A percentile compares a stretch with the other conserved stretches of the same genome.
Conservation (phyloP, 306 rosid species). For the Quercus parvula region DNA sequence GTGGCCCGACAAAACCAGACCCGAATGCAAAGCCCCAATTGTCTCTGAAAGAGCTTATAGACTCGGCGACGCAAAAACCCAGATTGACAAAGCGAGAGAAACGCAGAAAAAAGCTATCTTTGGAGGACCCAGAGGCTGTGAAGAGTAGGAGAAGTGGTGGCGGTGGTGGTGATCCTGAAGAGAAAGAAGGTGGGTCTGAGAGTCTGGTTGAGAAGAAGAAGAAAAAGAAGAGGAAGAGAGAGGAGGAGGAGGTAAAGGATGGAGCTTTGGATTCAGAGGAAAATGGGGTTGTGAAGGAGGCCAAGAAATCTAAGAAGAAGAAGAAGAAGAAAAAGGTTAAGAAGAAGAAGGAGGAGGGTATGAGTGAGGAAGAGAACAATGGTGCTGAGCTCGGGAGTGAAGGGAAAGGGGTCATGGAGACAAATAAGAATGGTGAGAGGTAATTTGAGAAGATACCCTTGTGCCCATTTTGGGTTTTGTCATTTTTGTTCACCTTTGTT, state of each 20-base stretch:
- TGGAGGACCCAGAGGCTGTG: constrained; percentile 16
- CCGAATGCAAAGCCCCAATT: not conserved
- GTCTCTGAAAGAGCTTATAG: constrained; percentile 47
- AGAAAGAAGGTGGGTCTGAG: constrained; percentile 27
- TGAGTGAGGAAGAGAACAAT: constrained; percentile 17
- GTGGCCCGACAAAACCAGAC: constrained; percentile 23
- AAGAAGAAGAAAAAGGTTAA: constrained; percentile 23
- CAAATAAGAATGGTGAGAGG: constrained; percentile 40
- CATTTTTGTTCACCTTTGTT: not conserved
- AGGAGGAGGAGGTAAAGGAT: constrained; percentile 10
- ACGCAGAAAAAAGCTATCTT: constrained; percentile 45
- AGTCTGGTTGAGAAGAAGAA: constrained; percentile 26
- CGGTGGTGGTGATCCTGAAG: constrained; percentile 5
- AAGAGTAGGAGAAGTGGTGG: constrained; percentile 18
- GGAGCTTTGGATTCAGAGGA: constrained; percentile 14
- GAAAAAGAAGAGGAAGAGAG: constrained; percentile 31
- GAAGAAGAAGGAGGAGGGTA: constrained; percentile 21
- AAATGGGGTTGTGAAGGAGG: constrained; percentile 30
- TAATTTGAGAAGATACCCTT: constrained; percentile 16
- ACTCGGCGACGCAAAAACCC: constrained; percentile 40
- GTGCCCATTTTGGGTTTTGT: not conserved
- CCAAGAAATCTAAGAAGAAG: constrained; percentile 23
- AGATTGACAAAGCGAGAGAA: constrained; percentile 79
- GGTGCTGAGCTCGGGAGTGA: constrained; percentile 29
- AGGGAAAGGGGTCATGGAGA: constrained; percentile 23